A percentile compares a stretch with the other conserved stretches of the same genome.
These are phyloP conservation scores for Penicillium psychrofluorescens DNA, from an alignment of 495 filamentous ascomycete genomes.

Conservation along the genomic window DNA sequence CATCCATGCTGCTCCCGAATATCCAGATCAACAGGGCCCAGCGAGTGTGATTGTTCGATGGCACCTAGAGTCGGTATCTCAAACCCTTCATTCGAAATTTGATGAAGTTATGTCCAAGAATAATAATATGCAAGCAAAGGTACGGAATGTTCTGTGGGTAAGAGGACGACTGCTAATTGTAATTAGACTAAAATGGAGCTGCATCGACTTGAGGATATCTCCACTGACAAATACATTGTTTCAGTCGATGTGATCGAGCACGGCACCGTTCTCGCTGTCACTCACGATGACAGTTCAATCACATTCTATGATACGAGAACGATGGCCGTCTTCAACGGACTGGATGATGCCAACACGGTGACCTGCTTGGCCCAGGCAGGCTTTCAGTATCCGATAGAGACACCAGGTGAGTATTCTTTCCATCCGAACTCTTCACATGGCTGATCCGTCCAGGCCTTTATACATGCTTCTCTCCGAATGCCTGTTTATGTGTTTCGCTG, in stretches of 20 bases:
- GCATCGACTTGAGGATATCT: slow-evolving; percentile 58
- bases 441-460: slow-evolving; percentile 45
- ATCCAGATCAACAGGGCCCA: slow-evolving; percentile 49
- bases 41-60: slow-evolving; percentile 69
- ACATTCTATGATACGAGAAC: slow-evolving; percentile 68
- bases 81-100: slow-evolving; percentile 62
- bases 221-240: slow-evolving; percentile 61
- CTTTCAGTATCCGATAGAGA: slow-evolving; percentile 50
- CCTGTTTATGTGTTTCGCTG: slow-evolving; percentile 57
- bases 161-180: neutral
- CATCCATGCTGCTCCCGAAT: slow-evolving; percentile 39
- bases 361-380: slow-evolving; percentile 64
- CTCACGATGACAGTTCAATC: slow-evolving; percentile 68
- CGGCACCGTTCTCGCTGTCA: slow-evolving; percentile 59
- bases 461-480: slow-evolving; percentile 67
- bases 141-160: slow-evolving; percentile 6
- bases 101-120: slow-evolving; percentile 63
- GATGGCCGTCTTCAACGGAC: slow-evolving; percentile 55
- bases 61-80: slow-evolving; percentile 58
- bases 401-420: slow-evolving; percentile 16
- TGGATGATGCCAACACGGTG: slow-evolving; percentile 56
- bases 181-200: slow-evolving; percentile 50
- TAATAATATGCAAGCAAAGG: slow-evolving; percentile 41
- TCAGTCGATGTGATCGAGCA: slow-evolving; percentile 57
- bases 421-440: neutral